Evolutionary conservation across 1,284 basidiomycete genomes (phyloP).

Genomic region (Trichosporon asahii): DNA sequence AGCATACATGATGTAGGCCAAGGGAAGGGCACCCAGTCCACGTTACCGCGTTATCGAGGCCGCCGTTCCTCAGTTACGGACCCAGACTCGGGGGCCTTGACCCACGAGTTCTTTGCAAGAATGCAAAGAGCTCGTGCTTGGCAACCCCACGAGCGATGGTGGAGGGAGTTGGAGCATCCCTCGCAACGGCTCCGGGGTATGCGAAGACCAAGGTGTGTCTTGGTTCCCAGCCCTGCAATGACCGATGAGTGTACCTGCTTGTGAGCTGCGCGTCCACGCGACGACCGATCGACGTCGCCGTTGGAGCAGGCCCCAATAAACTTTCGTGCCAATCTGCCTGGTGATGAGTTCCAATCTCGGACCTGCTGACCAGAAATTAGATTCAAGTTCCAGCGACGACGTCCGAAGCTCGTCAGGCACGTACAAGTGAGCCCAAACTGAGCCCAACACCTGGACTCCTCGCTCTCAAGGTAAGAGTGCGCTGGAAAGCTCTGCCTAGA

Average conservation of each 20-base stretch:
- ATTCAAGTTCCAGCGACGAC: not conserved
- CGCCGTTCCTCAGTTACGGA: not conserved
- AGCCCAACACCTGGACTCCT: not conserved
- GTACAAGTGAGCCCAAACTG: not conserved
- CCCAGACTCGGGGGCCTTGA: not conserved
- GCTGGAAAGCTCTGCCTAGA: no score
- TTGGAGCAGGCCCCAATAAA: not conserved
- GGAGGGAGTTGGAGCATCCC: not conserved
- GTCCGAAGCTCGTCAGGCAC: not conserved
- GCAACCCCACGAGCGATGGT: not conserved
- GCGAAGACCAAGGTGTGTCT: not conserved
- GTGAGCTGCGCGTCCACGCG: not conserved
- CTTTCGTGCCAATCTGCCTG: not conserved
- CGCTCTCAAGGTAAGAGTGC: not conserved
- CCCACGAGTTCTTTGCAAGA: not conserved
- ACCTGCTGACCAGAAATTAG: not conserved
- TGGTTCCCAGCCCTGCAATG: not conserved
- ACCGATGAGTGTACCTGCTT: not conserved
- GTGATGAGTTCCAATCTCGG: not conserved
- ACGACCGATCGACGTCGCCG: not conserved
- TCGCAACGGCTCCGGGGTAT: not conserved
- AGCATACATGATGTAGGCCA: not conserved
- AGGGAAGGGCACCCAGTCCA: not conserved
- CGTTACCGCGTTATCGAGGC: not conserved
- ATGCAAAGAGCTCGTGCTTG: not conserved